Percentiles rank a stretch among this genome's conserved stretches.
Conservation (phyloP, 2,329 filamentous ascomycete species). For the Nigrospora osmanthi region DNA sequence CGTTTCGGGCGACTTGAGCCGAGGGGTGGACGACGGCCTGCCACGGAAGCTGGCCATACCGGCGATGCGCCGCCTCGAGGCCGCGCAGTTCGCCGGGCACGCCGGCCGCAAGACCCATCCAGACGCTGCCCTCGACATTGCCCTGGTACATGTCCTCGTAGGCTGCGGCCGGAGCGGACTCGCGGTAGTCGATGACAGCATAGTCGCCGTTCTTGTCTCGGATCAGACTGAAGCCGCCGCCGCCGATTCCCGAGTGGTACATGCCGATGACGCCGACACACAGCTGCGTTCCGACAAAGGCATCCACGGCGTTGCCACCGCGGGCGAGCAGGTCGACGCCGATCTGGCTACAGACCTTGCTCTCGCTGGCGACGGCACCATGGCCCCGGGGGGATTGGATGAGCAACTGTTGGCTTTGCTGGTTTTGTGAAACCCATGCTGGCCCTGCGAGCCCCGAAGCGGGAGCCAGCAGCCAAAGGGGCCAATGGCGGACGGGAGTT, state of each 20-base stretch:
- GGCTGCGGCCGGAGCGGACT: conserved; percentile 76
- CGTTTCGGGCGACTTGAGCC: conserved; percentile 63
- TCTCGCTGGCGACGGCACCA: conserved; percentile 23
- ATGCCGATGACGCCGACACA: conserved; percentile 71
- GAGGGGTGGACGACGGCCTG: conserved; percentile 65
- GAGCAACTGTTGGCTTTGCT: not conserved
- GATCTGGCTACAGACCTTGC: conserved; percentile 22
- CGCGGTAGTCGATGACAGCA: conserved; percentile 84
- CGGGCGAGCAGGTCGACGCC: conserved; percentile 20
- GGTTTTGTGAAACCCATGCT: conserved; percentile 6
- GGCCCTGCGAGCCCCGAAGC: conserved; percentile 4
- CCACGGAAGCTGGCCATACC: conserved; percentile 65
- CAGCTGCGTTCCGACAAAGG: conserved; percentile 64
- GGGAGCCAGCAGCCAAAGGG: no score
- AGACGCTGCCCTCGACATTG: conserved; percentile 58
- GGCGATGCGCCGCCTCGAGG: conserved; percentile 67
- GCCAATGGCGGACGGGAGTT: no score
- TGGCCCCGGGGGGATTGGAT: conserved; percentile 6
- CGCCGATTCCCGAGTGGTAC: conserved; percentile 79
- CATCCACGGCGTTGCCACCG: conserved; percentile 67
- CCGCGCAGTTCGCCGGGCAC: conserved; percentile 73
- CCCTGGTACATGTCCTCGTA: conserved; percentile 78
- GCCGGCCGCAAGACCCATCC: conserved; percentile 64
- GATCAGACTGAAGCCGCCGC: conserved; percentile 84
- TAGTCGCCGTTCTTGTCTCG: conserved; percentile 63